A percentile compares a stretch with the other conserved stretches of the same genome.
Evolutionary conservation across 495 filamentous ascomycete species (phyloP).

Genomic region (Cetradonia linearis): DNA sequence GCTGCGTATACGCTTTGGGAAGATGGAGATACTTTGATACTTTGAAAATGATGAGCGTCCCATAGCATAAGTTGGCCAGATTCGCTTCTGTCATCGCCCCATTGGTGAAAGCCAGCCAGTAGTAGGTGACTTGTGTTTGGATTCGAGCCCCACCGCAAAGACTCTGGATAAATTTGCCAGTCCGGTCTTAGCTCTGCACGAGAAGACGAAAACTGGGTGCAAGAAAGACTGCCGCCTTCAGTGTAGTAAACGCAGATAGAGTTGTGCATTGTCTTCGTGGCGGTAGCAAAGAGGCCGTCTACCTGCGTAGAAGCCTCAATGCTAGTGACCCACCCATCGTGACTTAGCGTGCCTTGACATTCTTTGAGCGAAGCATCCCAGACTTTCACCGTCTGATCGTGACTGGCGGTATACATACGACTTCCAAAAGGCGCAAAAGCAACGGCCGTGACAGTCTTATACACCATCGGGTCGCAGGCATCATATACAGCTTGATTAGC

Average conservation of each 20-base stretch:
- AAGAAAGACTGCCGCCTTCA: slow-evolving; percentile 23
- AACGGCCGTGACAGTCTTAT: slow-evolving; percentile 65
- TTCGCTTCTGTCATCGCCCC: slow-evolving; percentile 36
- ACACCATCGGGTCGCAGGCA: slow-evolving; percentile 59
- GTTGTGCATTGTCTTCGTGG: slow-evolving; percentile 28
- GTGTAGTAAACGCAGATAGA: slow-evolving; percentile 30
- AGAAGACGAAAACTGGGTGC: slow-evolving; percentile 37
- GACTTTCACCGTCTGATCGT: slow-evolving; percentile 67
- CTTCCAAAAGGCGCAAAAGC: slow-evolving; percentile 52
- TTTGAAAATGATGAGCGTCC: slow-evolving; percentile 43
- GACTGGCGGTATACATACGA: slow-evolving; percentile 65
- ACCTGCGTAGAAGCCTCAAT: slow-evolving; percentile 47
- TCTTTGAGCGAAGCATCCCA: slow-evolving; percentile 46
- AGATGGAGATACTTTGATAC: slow-evolving; percentile 37
- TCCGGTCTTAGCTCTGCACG: slow-evolving; percentile 37
- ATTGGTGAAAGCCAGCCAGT: slow-evolving; percentile 67
- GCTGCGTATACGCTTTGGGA: slow-evolving; percentile 72
- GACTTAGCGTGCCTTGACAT: slow-evolving; percentile 45
- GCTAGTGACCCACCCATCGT: slow-evolving; percentile 60
- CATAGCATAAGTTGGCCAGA: slow-evolving; percentile 65
- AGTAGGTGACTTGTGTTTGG: slow-evolving; percentile 45
- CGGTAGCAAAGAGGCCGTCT: slow-evolving; percentile 42
- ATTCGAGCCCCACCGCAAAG: slow-evolving; percentile 59
- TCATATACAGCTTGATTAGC: slow-evolving; percentile 46
- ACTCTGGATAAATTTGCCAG: slow-evolving; percentile 55